Evolutionary conservation across 805 yeast genomes (phyloP).

Genomic region (Sugiyamaella marilandica): DNA sequence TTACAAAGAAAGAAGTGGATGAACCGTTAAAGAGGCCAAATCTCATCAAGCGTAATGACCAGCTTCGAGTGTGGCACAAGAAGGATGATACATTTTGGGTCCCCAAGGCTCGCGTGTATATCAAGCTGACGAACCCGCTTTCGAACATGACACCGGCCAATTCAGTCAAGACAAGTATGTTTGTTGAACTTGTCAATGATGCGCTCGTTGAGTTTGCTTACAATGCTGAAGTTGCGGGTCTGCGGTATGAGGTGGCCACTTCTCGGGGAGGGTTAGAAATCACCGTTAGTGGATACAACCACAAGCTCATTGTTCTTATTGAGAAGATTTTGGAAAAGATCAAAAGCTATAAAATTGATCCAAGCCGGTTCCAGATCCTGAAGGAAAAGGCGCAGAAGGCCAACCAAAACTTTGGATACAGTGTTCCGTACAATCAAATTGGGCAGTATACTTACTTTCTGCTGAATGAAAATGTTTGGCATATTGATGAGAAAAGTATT

Average conservation of each 20-base stretch:
- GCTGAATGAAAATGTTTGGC: conserved; percentile 69
- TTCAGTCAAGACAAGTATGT: conserved; percentile 54
- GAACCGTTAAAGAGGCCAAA: conserved; percentile 54
- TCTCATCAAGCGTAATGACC: conserved; percentile 49
- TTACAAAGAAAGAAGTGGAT: conserved; percentile 40
- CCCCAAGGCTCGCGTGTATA: conserved; percentile 73
- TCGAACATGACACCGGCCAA: conserved; percentile 55
- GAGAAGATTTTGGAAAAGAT: conserved; percentile 56
- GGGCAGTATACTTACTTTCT: conserved; percentile 57
- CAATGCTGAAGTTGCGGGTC: conserved; percentile 79
- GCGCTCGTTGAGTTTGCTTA: conserved; percentile 70
- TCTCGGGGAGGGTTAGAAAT: conserved; percentile 69
- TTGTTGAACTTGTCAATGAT: conserved; percentile 70
- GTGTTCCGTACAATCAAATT: conserved; percentile 75
- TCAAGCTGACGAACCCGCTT: conserved; percentile 59
- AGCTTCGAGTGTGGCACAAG: conserved; percentile 74
- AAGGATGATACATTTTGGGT: conserved; percentile 84
- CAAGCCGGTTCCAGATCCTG: conserved; percentile 59
- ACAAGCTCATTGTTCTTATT: conserved; percentile 64
- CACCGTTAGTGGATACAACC: conserved; percentile 73
- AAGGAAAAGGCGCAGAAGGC: conserved; percentile 61
- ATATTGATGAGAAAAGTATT: conserved; percentile 54
- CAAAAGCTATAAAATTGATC: conserved; percentile 44
- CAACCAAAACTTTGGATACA: conserved; percentile 62
- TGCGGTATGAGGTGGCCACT: conserved; percentile 51